Base-by-base conservation (phyloP, 169 alveolate species). In the Ichthyophthirius multifiliis region DNA sequence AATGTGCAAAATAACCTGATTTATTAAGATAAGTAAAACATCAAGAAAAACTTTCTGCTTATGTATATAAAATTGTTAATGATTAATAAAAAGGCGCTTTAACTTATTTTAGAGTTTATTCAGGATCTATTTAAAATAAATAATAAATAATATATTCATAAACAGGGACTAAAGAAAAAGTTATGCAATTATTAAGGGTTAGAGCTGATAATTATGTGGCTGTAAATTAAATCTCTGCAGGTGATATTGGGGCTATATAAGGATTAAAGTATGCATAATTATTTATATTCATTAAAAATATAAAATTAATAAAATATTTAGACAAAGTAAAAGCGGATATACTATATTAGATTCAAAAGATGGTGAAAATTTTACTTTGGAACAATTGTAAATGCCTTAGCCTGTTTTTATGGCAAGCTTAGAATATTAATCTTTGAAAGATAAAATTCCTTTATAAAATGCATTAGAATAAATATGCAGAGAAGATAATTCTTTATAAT, bases 231-330 rank as follows among this genome's bases (percentile, higher is more conserved):
- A 83, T 84, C 37, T 41, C 77, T 37, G 89, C 87, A 4, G 96
- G 96, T 44, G 96, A 92, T 75, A 88, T 92, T 43, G 93, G 86
- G 27, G 96, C 96, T 12, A 80, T 92, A 15, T 62, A 74, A 35
- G 91, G 94, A 2, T 76, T 81, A 13, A 76, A 84, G 45, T 73
- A 75, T 23, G 71, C 77, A 12, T 35, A 12, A 20, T 18, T 37
- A 39, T 0, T 18, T n/a, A 18, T 4, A 34, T 31, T 65, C 41
- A 4, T 37, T 3, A 37, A 35, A 13, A 6, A 10, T 5, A 23
- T 13, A 10, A 4, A 23, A n/a, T 34, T 65, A 5, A 65, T 9
- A 0, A 65, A 37, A 16, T 67, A 37, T 12, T 67, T 10, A 81
- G 76, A 39, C 30, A 81, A 15, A 46, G 23, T 15, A 31, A 82